These are phyloP conservation scores for Bjerkandera adusta DNA, from an alignment of 1,284 basidiomycete species.

Conservation along the genomic window DNA sequence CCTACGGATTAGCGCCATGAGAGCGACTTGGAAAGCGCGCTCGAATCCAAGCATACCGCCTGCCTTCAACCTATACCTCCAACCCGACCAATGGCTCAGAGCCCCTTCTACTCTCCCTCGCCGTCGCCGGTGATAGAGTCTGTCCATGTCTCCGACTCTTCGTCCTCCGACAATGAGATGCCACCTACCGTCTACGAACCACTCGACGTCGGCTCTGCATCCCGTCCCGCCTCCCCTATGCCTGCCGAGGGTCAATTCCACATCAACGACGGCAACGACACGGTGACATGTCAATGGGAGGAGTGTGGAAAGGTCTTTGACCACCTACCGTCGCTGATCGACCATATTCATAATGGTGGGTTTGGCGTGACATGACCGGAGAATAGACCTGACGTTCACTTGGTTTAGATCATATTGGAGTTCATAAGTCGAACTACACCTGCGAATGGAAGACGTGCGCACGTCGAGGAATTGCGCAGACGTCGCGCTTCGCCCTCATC, in stretches of 20 bases:
- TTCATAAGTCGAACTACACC: conserved; percentile 84
- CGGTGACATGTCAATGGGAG: conserved; percentile 70
- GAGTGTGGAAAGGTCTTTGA: conserved; percentile 72
- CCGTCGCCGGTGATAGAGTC: conserved; percentile 32
- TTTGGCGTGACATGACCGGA: conserved; percentile 4
- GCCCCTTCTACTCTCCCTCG: conserved; percentile 30
- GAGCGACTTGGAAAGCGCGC: no score
- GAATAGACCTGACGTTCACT: not conserved
- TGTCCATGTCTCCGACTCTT: conserved; percentile 28
- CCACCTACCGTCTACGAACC: conserved; percentile 15
- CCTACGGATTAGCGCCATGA: no score
- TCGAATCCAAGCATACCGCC: no score
- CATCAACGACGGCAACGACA: conserved; percentile 22
- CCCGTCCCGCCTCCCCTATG: conserved; percentile 28
- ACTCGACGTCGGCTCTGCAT: conserved; percentile 19
- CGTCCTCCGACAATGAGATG: conserved; percentile 25
- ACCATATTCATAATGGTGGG: conserved; percentile 77
- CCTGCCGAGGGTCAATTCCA: conserved; percentile 18
- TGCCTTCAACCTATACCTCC: no score
- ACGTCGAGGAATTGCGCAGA: conserved; percentile 78
- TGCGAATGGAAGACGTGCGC: conserved; percentile 87
- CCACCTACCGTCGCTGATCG: conserved; percentile 69
- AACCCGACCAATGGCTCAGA: conserved; percentile 37
- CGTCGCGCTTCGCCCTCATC: conserved; percentile 84
- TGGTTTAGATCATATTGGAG: conserved; percentile 82